Percentiles rank a stretch among this genome's conserved stretches.
phyloP scores from a whole-genome alignment of 2,329 filamentous ascomycete species.

The Cryoendolithus antarcticus region DNA sequence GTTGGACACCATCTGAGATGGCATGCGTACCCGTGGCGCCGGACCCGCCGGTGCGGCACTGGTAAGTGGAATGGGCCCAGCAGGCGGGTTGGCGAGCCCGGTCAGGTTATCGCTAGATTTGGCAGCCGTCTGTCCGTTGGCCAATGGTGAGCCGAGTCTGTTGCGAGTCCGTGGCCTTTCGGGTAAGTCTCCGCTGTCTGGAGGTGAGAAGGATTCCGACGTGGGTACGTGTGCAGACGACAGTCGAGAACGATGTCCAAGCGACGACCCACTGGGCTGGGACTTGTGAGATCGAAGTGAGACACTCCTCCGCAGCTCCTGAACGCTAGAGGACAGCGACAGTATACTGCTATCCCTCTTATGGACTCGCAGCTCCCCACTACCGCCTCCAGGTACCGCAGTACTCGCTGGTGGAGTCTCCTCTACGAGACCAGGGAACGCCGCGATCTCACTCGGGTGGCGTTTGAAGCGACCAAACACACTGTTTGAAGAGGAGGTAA shows the following conservation, averaged over 20 bases:
- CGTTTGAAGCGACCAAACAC: slow-evolving; percentile 7
- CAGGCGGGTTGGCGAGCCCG: too few relatives aligned
- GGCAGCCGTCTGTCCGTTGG: too few relatives aligned
- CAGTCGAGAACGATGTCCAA: slow-evolving; percentile 13
- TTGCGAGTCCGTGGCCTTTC: too few relatives aligned
- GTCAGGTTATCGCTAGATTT: slow-evolving; percentile 6
- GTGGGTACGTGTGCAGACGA: slow-evolving; percentile 9
- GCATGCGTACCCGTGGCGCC: too few relatives aligned
- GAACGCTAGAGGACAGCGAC: slow-evolving; percentile 18
- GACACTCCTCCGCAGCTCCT: slow-evolving; percentile 26
- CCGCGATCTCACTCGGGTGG: slow-evolving; percentile 7
- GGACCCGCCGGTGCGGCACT: too few relatives aligned
- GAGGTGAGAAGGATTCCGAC: too few relatives aligned
- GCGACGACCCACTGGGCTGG: slow-evolving; percentile 13
- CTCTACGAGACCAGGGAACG: slow-evolving; percentile 5
- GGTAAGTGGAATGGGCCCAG: too few relatives aligned
- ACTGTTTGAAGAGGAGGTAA: background rate
- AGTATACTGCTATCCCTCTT: slow-evolving; percentile 15
- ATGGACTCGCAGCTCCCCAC: slow-evolving; percentile 5
- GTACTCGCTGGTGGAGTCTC: slow-evolving; percentile 2
- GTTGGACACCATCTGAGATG: slow-evolving; percentile 1
- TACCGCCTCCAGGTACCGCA: background rate
- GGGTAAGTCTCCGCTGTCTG: too few relatives aligned
- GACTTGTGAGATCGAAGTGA: slow-evolving; percentile 28
- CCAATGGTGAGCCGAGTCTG: too few relatives aligned